Base-by-base conservation (phyloP, 2,329 filamentous ascomycete species). In the Davidsoniella virescens region DNA sequence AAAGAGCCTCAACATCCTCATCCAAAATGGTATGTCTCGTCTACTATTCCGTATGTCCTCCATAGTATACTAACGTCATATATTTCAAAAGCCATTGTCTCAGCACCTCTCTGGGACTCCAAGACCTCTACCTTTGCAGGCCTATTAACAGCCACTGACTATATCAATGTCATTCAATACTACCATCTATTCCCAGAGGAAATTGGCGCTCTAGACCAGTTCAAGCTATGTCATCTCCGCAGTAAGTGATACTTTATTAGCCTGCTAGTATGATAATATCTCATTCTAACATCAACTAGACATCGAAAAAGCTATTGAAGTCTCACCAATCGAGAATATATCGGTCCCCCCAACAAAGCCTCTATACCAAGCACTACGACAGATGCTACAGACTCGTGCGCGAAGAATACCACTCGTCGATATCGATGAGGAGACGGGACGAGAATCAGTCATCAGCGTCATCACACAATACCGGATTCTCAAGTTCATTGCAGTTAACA, bases 151-250 rank as follows among this genome's bases (percentile, higher is more conserved):
- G 92, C 87, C 55, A 94, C 87, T 54, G 92, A 98, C 67, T 98
- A 92, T 64, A 93, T 98, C 68, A 98, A 98, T 61, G 83, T 98
- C 52, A 94, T 98, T 39, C 90, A 96, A 64, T 98, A 98, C 67
- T 96, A 98, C 70, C 95, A 87, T 72, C 88, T 96, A 65, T 93
- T 92, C 59, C 92, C 90, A 2, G 86, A 94, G 57, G 84, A 88
- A 52, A 76, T 96, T 54, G 79, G 81, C 56, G 81, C 90, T 62
- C 84, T 98, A 59, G 92, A 96, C 57, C 85, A 94, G 64, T 95
- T 98, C 64, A 82, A 87, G 44, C 69, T 98, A 55, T 90, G 85
- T 67, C 94, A 87, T 62, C 75, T 98, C 52, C 78, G 90, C 75
- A 86, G 88, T 94, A 70, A 53, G 70, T 59, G 85, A 87, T 94